Base-by-base conservation (phyloP, 805 yeast genomes). In the Candida hungchunana region DNA sequence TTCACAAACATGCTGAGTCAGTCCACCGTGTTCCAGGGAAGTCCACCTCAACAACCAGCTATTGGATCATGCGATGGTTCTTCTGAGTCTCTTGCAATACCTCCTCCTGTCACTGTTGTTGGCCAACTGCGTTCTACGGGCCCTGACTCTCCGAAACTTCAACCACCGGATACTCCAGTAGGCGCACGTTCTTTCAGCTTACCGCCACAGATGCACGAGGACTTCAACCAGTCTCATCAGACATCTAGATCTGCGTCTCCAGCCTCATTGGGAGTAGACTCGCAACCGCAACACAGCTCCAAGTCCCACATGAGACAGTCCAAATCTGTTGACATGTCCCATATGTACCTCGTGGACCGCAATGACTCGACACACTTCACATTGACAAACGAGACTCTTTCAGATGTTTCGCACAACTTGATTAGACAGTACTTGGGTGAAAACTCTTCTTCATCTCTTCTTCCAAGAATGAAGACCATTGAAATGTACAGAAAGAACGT, bases 401-500 rank as follows among this genome's bases (percentile, higher is more conserved):
- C 73, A 1, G 81, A 73, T 56, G 63, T 70, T 37, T 66, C 72
- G 24, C 82, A 77, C 40, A 69, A 67, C 48, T 42, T 69, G 42
- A 64, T 76, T 43, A 69, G 67, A 37, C 74, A 66, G 44, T 73
- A 74, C 49, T 56, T 78, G 36, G 81, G 82, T n/a, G 61, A 62
- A 22, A 66, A 69, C 43, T 60, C 71, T 15, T 51, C 53, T 6
- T 54, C 55, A 3, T 62, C 75, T 10, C 61, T 89, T 43, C 60
- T 82, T 51, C 89, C 95, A 14, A 71, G 93, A 44, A 71, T 82
- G 61, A 78, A 83, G 55, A 88, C 96, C 5, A 75, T 90, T 39
- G 96, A 89, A 47, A 69, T 86, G 67, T 89, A 90, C 64, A 72
- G 93, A 36, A 73, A 81, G 46, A 89, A 86, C 54, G 96, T 94